Conservation (phyloP, 129 eudicot species). For the Rutidosis leptorrhynchoides region DNA sequence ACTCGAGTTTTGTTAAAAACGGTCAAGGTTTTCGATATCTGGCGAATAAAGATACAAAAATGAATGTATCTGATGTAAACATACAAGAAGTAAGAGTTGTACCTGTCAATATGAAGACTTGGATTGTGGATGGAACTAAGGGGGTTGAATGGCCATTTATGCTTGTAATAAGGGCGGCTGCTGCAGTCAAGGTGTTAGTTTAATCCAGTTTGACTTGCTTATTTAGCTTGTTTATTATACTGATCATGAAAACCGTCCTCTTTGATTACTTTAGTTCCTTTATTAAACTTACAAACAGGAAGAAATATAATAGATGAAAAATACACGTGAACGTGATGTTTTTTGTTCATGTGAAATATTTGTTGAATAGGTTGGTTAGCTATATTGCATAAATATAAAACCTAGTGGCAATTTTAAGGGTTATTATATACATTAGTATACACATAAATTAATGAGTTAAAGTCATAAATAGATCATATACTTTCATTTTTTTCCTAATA, state of each 20-base stretch:
- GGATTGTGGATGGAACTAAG: conserved; percentile 13
- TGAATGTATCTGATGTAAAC: neutral
- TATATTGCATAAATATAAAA: neutral
- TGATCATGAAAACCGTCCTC: conserved; percentile 38
- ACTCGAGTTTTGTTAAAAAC: neutral
- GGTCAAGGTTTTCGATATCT: neutral
- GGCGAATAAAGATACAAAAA: conserved; percentile 1
- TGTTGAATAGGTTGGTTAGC: neutral
- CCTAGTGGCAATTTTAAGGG: no score
- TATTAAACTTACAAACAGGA: neutral
- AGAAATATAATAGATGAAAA: conserved; percentile 9
- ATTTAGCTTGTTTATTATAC: conserved; percentile 14
- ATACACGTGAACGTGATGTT: conserved; percentile 16
- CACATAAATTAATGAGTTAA: no score
- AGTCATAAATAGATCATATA: no score
- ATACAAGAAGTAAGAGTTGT: conserved; percentile 13
- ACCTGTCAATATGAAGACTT: neutral
- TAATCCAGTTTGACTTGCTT: conserved; percentile 34
- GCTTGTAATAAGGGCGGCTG: conserved; percentile 28
- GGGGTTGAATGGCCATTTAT: conserved; percentile 24
- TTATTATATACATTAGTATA: no score
- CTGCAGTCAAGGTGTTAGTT: conserved; percentile 22
- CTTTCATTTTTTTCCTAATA: no score
- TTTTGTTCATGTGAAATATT: neutral
- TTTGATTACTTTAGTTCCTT: conserved; percentile 16